Evolutionary conservation across 108 stramenopile species (phyloP).

Genomic region (Asterionellopsis glacialis): DNA sequence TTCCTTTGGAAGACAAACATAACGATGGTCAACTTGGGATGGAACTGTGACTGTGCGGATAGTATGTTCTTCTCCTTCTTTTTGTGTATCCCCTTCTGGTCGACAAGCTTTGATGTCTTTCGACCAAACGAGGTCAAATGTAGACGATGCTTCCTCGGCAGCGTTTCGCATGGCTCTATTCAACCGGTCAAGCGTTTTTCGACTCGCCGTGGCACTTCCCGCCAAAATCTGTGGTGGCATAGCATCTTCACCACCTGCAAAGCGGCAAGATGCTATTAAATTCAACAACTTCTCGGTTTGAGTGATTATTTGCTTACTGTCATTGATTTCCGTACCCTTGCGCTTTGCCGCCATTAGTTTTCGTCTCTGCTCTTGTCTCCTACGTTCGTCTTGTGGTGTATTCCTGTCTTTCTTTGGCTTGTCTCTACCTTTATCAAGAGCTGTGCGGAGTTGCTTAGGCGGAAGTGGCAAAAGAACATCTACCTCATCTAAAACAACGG

Average conservation of each 20-base stretch:
- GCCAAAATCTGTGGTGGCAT: slow-evolving; percentile 30
- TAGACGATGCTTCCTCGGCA: slow-evolving; percentile 24
- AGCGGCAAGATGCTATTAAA: slow-evolving; percentile 27
- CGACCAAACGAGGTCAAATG: slow-evolving; percentile 30
- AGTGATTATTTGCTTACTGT: slow-evolving; percentile 24
- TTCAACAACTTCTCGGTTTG: slow-evolving; percentile 39
- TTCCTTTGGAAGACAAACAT: slow-evolving; percentile 28
- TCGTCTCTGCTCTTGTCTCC: slow-evolving; percentile 28
- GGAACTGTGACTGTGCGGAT: slow-evolving; percentile 56
- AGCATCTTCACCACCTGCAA: slow-evolving; percentile 8
- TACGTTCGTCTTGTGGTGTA: slow-evolving; percentile 14
- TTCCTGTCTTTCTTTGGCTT: slow-evolving; percentile 19
- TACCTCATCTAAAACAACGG: slow-evolving; percentile 48
- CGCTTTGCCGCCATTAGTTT: slow-evolving; percentile 50
- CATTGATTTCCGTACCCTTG: slow-evolving; percentile 30
- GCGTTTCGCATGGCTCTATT: slow-evolving; percentile 42
- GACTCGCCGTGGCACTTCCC: slow-evolving; percentile 54
- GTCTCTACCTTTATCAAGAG: slow-evolving; percentile 30
- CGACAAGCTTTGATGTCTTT: slow-evolving; percentile 39
- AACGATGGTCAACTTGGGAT: slow-evolving; percentile 40
- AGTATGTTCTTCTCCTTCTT: slow-evolving; percentile 21
- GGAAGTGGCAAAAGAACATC: slow-evolving; percentile 44
- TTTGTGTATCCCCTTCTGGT: slow-evolving; percentile 9
- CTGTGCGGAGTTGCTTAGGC: slow-evolving; percentile 39
- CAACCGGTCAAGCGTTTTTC: slow-evolving; percentile 42